Conservation (phyloP, 176 grass and related monocot genomes). For the Elaeis guineensis region DNA sequence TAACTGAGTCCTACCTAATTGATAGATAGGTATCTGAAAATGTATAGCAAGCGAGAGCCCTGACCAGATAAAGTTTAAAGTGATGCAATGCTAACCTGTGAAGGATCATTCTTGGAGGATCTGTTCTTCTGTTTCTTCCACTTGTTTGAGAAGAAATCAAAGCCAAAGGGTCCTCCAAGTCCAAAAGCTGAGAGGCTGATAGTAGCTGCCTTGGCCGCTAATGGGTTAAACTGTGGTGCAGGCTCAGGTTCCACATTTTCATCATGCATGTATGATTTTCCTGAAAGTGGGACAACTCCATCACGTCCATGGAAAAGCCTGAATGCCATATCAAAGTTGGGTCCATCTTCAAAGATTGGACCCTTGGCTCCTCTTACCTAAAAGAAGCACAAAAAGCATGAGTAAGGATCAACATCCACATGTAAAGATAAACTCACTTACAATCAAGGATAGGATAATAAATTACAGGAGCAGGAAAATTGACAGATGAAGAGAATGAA, state of each 20-base stretch:
- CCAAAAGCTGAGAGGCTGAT: conserved; percentile 60
- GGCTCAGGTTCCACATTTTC: conserved; percentile 37
- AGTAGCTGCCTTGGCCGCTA: conserved; percentile 56
- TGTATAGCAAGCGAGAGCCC: too few relatives aligned
- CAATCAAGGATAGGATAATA: not conserved
- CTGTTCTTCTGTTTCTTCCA: conserved; percentile 56
- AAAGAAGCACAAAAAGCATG: conserved; percentile 12
- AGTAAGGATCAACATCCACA: not conserved
- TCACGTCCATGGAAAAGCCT: conserved; percentile 63
- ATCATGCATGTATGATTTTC: conserved; percentile 42
- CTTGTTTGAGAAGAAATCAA: conserved; percentile 64
- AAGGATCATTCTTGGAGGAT: conserved; percentile 10
- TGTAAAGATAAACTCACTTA: not conserved
- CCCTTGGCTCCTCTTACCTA: conserved; percentile 41
- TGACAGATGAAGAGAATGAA: conserved; percentile 46
- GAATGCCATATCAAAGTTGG: conserved; percentile 64
- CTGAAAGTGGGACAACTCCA: conserved; percentile 70
- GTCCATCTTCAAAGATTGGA: conserved; percentile 78
- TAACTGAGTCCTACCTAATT: too few relatives aligned
- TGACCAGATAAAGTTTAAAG: too few relatives aligned
- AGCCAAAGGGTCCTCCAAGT: conserved; percentile 42
- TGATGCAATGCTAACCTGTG: conserved; percentile 29
- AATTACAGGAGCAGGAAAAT: conserved; percentile 42
- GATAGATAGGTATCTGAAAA: too few relatives aligned
- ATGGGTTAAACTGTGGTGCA: conserved; percentile 49